Evolutionary conservation across 495 filamentous ascomycete species (phyloP).

Genomic region (Thermothielavioides terrestris): DNA sequence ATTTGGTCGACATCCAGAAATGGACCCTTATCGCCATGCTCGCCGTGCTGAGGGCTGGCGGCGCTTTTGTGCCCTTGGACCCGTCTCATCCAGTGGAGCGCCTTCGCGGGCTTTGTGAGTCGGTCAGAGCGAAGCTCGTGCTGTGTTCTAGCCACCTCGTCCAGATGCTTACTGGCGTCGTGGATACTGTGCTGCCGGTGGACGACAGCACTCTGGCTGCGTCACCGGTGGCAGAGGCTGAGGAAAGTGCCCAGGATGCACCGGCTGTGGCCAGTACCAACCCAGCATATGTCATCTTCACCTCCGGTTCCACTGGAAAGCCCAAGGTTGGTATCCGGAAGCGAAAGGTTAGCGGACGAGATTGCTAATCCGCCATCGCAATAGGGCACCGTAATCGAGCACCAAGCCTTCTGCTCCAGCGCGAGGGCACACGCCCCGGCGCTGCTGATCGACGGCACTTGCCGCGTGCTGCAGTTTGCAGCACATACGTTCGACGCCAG

Average conservation of each 20-base stretch:
- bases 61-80: conserved; percentile 51
- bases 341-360: background rate
- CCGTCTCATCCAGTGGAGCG: conserved; percentile 45
- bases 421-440: conserved; percentile 33
- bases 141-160: conserved; percentile 30
- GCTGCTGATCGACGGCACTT: conserved; percentile 26
- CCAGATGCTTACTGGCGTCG: conserved; percentile 13
- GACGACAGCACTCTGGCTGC: conserved; percentile 7
- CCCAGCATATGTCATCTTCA: conserved; percentile 47
- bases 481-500: conserved; percentile 55
- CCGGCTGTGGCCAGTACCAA: conserved; percentile 4
- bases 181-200: conserved; percentile 6
- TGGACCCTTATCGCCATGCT: conserved; percentile 48
- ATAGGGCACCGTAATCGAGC: conserved; percentile 29
- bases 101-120: conserved; percentile 27
- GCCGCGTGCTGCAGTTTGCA: conserved; percentile 51
- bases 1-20: conserved; percentile 35
- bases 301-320: conserved; percentile 52
- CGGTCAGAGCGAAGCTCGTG: conserved; percentile 43
- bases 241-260: background rate
- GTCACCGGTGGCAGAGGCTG: background rate
- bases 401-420: conserved; percentile 30
- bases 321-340: conserved; percentile 40
- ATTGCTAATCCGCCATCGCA: conserved; percentile 45
- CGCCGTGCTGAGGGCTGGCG: conserved; percentile 51